A percentile compares a stretch with the other conserved stretches of the same genome.
Evolutionary conservation across 768 basidiomycete genomes (phyloP).

Genomic region (Tulasnella sp.): DNA sequence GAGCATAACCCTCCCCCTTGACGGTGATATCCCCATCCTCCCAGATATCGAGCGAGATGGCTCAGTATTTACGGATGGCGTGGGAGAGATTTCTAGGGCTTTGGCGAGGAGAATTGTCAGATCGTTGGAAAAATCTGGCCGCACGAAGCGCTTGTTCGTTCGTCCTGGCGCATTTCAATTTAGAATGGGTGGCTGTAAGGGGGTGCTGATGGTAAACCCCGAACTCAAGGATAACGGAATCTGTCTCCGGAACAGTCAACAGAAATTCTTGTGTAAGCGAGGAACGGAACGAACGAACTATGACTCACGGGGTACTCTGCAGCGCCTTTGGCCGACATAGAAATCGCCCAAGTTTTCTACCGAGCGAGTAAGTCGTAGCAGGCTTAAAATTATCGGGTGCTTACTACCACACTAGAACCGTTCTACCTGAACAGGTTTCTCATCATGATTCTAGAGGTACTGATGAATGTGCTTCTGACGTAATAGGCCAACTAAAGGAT

Average conservation of each 20-base stretch:
- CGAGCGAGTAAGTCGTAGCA: neutral
- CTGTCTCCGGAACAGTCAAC: conserved; percentile 62
- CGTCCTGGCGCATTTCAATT: conserved; percentile 52
- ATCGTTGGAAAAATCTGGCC: conserved; percentile 42
- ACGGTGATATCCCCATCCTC: conserved; percentile 47
- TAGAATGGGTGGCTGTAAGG: conserved; percentile 40
- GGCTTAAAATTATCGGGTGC: neutral
- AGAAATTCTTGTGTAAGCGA: conserved; percentile 55
- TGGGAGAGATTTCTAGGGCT: conserved; percentile 63
- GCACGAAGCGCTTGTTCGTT: conserved; percentile 45
- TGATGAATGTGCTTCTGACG: neutral
- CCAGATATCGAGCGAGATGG: conserved; percentile 54
- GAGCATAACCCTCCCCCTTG: conserved; percentile 50
- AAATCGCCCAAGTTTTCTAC: too few relatives aligned
- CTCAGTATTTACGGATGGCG: conserved; percentile 70
- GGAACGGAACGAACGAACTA: neutral
- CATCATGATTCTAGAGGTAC: conserved; percentile 66
- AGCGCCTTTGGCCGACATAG: conserved; percentile 50
- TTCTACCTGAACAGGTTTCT: conserved; percentile 49
- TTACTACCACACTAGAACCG: conserved; percentile 9
- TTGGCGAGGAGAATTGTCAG: conserved; percentile 56
- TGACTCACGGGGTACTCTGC: conserved; percentile 37
- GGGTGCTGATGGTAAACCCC: conserved; percentile 65
- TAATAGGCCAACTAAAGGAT: neutral
- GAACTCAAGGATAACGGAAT: conserved; percentile 55